Conservation (phyloP, 495 filamentous ascomycete species). For the Ascobolus immersus region DNA sequence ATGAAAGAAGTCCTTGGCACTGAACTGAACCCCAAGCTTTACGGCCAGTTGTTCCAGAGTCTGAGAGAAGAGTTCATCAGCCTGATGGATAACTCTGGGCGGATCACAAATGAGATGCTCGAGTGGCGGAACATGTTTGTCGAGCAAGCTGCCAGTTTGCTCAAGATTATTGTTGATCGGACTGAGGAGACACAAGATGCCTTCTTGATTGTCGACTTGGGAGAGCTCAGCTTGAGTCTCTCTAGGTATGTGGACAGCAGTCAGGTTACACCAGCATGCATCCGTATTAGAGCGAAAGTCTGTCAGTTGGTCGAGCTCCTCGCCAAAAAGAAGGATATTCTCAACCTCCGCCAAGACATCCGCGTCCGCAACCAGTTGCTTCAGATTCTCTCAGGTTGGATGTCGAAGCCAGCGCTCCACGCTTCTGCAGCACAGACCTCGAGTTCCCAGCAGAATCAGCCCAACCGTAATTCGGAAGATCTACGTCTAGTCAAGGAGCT, state of each 20-base stretch:
- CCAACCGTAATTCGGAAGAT: slow-evolving; percentile 22
- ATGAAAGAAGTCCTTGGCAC: slow-evolving; percentile 35
- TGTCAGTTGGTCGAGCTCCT: slow-evolving; percentile 38
- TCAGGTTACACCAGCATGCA: slow-evolving; percentile 24
- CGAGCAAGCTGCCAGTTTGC: slow-evolving; percentile 34
- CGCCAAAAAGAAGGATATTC: slow-evolving; percentile 36
- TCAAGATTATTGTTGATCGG: slow-evolving; percentile 35
- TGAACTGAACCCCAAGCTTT: slow-evolving; percentile 32
- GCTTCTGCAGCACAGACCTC: too few relatives aligned
- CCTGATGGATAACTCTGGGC: slow-evolving; percentile 27
- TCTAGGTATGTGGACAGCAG: slow-evolving; percentile 31
- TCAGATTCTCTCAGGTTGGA: slow-evolving; percentile 38
- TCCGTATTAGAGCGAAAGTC: slow-evolving; percentile 38
- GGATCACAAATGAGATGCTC: slow-evolving; percentile 21
- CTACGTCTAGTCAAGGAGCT: slow-evolving; percentile 32
- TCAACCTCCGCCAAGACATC: slow-evolving; percentile 39
- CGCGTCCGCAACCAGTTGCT: slow-evolving; percentile 37
- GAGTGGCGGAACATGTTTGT: slow-evolving; percentile 36
- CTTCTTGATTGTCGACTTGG: slow-evolving; percentile 32
- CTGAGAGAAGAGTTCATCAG: slow-evolving; percentile 34
- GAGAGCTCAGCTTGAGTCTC: slow-evolving; percentile 31
- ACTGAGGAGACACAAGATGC: slow-evolving; percentile 33
- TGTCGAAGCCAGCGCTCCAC: slow-evolving; percentile 26
- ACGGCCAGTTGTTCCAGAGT: slow-evolving; percentile 32
- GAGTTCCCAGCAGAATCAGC: too few relatives aligned